Base-by-base conservation (phyloP, 768 basidiomycete species). In the Cyathus striatus region DNA sequence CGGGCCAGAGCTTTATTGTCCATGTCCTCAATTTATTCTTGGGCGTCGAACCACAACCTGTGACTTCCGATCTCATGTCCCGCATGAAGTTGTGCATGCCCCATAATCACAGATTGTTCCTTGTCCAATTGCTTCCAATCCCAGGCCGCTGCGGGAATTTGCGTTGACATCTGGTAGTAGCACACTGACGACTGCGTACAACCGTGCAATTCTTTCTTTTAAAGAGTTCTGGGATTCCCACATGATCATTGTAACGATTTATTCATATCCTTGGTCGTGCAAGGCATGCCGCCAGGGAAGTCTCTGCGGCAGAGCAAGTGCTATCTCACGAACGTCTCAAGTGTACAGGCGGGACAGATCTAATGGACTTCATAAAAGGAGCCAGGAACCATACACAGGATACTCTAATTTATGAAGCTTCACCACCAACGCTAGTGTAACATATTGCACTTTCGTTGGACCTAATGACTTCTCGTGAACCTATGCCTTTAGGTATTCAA, bases 11-110 rank as follows among this genome's bases (percentile, higher is more conserved):
- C 57, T 74, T 83, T 1, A 65, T 92, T 38, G 75, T 93, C 7
- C 87, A 89, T 49, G 77, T 82, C 1, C 64, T 90, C 9, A 86
- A 88, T 49, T 69, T 84, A 37, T 89, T 89, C 53, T 72, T 90
- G 10, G 84, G 85, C 12, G 69, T 87, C 5, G 78, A 85, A 52
- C 75, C 79, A 51, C 69, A 69, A 22, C 50, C 60, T 5, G 47
- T 58, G 7, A 51, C 54, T 23, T 51, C 59, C 12, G 56, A 53
- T 13, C 55, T 90, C 58, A 72, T 92, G 50, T 69, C 73, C 16
- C 76, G 84, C 24, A 90, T 91, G 89, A 76, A 83, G 49, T 63
- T 66, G 18, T 92, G 92, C 64, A 92, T 92, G 90, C 90, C 90
- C 1, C 74, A 78, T 4, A 79, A 83, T 49, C 90, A 92, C 55